These are phyloP conservation scores for Kwoniella sp. DNA, from an alignment of 768 basidiomycete genomes.

Conservation along the genomic window DNA sequence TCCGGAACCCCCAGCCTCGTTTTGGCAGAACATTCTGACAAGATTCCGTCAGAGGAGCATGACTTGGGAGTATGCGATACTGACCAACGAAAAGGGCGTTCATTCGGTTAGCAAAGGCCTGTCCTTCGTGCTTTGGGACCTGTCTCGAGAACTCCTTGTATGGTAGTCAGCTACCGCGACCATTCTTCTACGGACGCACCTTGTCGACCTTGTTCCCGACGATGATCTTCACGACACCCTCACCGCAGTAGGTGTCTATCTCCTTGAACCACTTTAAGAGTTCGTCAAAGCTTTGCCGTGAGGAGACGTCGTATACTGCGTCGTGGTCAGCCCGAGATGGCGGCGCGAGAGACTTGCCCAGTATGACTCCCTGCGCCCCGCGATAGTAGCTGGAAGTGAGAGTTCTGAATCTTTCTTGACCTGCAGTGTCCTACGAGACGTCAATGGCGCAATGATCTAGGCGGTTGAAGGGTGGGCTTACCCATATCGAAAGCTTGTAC, in stretches of 20 bases:
- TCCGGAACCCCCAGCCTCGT: conserved; percentile 77
- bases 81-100: conserved; percentile 68
- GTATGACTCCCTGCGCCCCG: conserved; percentile 55
- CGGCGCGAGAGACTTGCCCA: conserved; percentile 44
- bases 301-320: conserved; percentile 90
- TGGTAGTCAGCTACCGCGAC: not conserved
- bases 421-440: conserved; percentile 75
- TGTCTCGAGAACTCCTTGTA: conserved; percentile 80
- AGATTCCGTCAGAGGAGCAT: not conserved
- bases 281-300: conserved; percentile 85
- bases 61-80: conserved; percentile 1
- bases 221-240: conserved; percentile 84
- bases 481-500: conserved; percentile 91
- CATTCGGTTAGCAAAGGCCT: conserved; percentile 75
- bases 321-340: not conserved
- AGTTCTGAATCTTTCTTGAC: conserved; percentile 93
- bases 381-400: conserved; percentile 94
- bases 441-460: too few species aligned
- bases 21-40: conserved; percentile 82
- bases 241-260: conserved; percentile 84
- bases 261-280: conserved; percentile 87
- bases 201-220: conserved; percentile 91
- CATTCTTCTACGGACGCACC: conserved; percentile 50
- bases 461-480: conserved; percentile 51
- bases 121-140: conserved; percentile 72